Percentiles rank a stretch among this genome's conserved stretches.
These are phyloP conservation scores for Puya raimondii DNA, from an alignment of 176 grass and related monocot species.

Conservation along the genomic window DNA sequence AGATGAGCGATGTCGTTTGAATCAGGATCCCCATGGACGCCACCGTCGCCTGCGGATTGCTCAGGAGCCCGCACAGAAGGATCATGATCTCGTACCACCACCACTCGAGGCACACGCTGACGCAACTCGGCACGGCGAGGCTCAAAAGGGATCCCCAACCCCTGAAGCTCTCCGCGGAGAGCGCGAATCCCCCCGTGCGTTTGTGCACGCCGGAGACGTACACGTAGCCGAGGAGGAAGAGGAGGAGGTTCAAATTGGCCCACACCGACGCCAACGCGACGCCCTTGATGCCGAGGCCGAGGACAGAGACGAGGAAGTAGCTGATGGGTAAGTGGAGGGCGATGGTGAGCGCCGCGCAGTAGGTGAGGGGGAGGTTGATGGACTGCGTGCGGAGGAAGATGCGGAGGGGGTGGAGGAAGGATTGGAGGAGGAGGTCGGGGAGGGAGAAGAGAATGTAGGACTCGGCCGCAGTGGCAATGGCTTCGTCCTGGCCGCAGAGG, in stretches of 20 bases:
- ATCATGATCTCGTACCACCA: constrained; percentile 99
- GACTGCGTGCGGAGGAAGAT: constrained; percentile 75
- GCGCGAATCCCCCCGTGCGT: constrained; percentile 43
- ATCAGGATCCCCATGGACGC: constrained; percentile 91
- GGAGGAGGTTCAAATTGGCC: constrained; percentile 63
- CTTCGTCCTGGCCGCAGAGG: constrained; percentile 62
- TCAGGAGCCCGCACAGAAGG: constrained; percentile 73
- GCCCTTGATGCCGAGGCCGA: constrained; percentile 47
- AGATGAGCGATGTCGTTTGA: constrained; percentile 88
- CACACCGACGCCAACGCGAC: constrained; percentile 64
- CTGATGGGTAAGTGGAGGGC: constrained; percentile 69
- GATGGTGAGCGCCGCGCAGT: constrained; percentile 61
- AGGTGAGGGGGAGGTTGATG: constrained; percentile 64
- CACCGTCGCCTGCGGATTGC: constrained; percentile 69
- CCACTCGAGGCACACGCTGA: constrained; percentile 92
- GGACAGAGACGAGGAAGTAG: constrained; percentile 60
- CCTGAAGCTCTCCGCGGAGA: constrained; percentile 49
- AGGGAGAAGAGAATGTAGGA: constrained; percentile 74
- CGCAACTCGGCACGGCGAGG: constrained; percentile 71
- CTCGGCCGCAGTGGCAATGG: constrained; percentile 53
- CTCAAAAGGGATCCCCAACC: constrained; percentile 55
- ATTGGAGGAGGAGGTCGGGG: constrained; percentile 67
- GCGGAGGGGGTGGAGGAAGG: constrained; percentile 62
- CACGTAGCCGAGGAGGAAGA: constrained; percentile 59
- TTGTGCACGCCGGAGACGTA: constrained; percentile 35